Evolutionary conservation across 345 rosid genomes (phyloP).

Genomic region (Orychophragmus violaceus): DNA sequence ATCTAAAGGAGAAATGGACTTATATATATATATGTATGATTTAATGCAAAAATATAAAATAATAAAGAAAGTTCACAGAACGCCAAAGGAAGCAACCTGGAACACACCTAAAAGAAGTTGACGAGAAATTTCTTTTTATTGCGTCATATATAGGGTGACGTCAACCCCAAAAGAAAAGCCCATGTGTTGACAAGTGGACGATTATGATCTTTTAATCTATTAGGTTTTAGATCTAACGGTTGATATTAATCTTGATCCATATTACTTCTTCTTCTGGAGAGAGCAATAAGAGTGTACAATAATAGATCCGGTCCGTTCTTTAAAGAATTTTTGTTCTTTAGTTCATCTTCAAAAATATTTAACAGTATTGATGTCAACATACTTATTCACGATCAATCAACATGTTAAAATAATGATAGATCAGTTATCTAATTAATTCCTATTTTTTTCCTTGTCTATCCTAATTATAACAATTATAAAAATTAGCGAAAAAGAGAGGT

Average conservation of each 20-base stretch:
- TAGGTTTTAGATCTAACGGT: neutral
- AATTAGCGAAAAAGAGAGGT: neutral
- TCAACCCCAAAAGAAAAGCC: constrained; percentile 10
- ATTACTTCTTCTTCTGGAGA: neutral
- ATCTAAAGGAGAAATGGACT: neutral
- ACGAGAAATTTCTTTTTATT: neutral
- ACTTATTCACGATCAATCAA: neutral
- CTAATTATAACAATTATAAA: neutral
- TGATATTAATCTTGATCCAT: neutral
- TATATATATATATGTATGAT: neutral
- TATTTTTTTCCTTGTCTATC: too few relatives aligned
- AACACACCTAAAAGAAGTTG: constrained; percentile 1
- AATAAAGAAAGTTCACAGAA: constrained; percentile 27
- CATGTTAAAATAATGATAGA: neutral
- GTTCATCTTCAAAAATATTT: neutral
- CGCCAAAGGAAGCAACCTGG: constrained; percentile 36
- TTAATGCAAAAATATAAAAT: too few relatives aligned
- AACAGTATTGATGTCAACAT: neutral
- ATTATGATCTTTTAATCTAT: neutral
- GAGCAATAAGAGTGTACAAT: too few relatives aligned
- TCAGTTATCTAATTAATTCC: neutral
- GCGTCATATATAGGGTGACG: constrained; percentile 26
- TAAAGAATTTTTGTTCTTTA: neutral
- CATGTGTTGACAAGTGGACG: neutral
- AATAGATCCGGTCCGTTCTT: neutral